phyloP scores from a whole-genome alignment of 768 basidiomycete genomes.

The Boletus reticulatus region DNA sequence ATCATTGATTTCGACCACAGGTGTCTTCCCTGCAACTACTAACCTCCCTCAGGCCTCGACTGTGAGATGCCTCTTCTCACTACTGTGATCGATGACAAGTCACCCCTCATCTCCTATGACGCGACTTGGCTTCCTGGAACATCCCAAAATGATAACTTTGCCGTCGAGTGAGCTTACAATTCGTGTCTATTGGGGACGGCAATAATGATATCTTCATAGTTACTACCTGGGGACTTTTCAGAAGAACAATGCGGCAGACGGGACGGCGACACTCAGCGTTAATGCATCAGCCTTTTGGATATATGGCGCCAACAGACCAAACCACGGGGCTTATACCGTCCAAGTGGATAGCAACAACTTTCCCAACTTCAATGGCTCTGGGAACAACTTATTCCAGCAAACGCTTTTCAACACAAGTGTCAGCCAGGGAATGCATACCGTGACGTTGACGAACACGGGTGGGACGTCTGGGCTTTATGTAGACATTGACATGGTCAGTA shows the following conservation, averaged over 20 bases:
- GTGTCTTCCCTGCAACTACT: background rate
- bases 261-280: slow-evolving; percentile 43
- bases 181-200: background rate
- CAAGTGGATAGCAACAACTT: slow-evolving; percentile 36
- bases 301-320: slow-evolving; percentile 47
- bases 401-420: slow-evolving; percentile 37
- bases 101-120: slow-evolving; percentile 30
- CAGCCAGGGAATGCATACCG: slow-evolving; percentile 34
- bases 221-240: slow-evolving; percentile 41
- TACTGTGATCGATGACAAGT: slow-evolving; percentile 29
- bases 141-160: slow-evolving; percentile 12
- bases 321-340: slow-evolving; percentile 47
- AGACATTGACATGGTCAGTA: slow-evolving; percentile 46
- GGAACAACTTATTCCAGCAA: slow-evolving; percentile 36
- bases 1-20: background rate
- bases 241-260: slow-evolving; percentile 30
- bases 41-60: background rate
- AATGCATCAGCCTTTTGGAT: slow-evolving; percentile 47
- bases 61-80: slow-evolving; percentile 23
- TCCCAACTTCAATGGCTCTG: slow-evolving; percentile 30
- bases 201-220: slow-evolving; percentile 14
- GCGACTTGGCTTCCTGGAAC: slow-evolving; percentile 22
- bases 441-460: slow-evolving; percentile 33
- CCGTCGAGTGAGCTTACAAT: slow-evolving; percentile 15
- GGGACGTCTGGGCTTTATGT: slow-evolving; percentile 32